Evolutionary conservation across 345 rosid species (phyloP).

Genomic region (Carallia pectinifolia): DNA sequence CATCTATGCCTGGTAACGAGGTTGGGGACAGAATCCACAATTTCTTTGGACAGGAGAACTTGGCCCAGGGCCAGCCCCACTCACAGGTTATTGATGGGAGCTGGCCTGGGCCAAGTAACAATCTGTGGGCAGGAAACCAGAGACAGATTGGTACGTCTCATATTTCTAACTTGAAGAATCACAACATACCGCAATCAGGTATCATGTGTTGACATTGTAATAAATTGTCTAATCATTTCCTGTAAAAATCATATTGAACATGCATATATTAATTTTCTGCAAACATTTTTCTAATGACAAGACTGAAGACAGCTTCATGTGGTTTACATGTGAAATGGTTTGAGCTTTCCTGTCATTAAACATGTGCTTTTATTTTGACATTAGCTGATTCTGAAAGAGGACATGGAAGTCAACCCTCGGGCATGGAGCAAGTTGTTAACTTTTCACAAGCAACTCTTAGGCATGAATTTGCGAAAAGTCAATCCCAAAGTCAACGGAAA

Average conservation of each 20-base stretch:
- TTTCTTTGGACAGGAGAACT: conserved; percentile 72
- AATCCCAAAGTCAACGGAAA: conserved; percentile 52
- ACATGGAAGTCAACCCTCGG: conserved; percentile 51
- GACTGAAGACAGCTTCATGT: conserved; percentile 9
- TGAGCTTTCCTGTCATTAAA: conserved; percentile 3
- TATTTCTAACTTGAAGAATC: conserved; percentile 54
- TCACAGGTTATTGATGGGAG: conserved; percentile 56
- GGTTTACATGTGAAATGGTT: background rate
- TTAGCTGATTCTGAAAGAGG: conserved; percentile 61
- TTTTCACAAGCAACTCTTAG: conserved; percentile 47
- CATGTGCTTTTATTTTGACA: conserved; percentile 30
- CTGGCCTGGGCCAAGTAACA: conserved; percentile 60
- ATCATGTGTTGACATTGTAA: conserved; percentile 16
- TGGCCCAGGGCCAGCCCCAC: conserved; percentile 64
- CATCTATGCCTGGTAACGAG: conserved; percentile 98
- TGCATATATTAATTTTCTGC: background rate
- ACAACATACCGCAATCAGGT: conserved; percentile 63
- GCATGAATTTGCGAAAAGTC: conserved; percentile 55
- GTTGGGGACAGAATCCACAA: conserved; percentile 87
- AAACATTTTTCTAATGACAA: background rate
- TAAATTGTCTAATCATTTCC: conserved; percentile 13
- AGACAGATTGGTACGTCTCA: conserved; percentile 55
- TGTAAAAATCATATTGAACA: background rate
- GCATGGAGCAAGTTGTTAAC: conserved; percentile 51
- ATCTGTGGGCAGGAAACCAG: conserved; percentile 55